phyloP scores from a whole-genome alignment of 768 basidiomycete species.

The Pleurotus giganteus region DNA sequence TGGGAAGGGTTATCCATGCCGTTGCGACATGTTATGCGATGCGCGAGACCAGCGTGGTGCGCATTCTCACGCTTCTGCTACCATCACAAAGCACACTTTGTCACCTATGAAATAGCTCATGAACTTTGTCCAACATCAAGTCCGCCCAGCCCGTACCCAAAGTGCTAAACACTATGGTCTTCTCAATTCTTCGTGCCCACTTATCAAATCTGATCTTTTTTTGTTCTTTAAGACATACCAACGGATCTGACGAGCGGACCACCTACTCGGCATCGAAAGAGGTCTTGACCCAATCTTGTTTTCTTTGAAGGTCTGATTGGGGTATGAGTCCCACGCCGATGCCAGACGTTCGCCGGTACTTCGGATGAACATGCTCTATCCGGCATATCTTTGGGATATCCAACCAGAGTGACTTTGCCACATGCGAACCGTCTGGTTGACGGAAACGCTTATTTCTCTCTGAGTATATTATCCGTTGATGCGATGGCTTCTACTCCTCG shows the following conservation, averaged over 20 bases:
- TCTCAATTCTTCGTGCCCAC: not conserved
- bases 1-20: too few species aligned
- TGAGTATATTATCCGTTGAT: conserved; percentile 8
- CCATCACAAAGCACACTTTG: too few species aligned
- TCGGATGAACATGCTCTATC: conserved; percentile 10
- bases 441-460: not conserved
- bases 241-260: not conserved
- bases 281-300: not conserved
- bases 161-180: too few species aligned
- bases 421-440: conserved; percentile 7
- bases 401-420: conserved; percentile 4
- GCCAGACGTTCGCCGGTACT: conserved; percentile 10
- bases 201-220: not conserved
- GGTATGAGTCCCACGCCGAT: conserved; percentile 10
- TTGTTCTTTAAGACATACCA: not conserved
- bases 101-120: too few species aligned
- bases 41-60: too few species aligned
- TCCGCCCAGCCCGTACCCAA: not conserved
- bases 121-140: not conserved
- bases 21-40: too few species aligned
- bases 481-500: conserved; percentile 2
- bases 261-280: not conserved
- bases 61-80: too few species aligned
- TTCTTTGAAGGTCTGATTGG: not conserved
- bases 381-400: conserved; percentile 10